Percentiles rank a stretch among this genome's conserved stretches.
Conservation (phyloP, 305 asterid genomes). For the Fraxinus greggii region DNA sequence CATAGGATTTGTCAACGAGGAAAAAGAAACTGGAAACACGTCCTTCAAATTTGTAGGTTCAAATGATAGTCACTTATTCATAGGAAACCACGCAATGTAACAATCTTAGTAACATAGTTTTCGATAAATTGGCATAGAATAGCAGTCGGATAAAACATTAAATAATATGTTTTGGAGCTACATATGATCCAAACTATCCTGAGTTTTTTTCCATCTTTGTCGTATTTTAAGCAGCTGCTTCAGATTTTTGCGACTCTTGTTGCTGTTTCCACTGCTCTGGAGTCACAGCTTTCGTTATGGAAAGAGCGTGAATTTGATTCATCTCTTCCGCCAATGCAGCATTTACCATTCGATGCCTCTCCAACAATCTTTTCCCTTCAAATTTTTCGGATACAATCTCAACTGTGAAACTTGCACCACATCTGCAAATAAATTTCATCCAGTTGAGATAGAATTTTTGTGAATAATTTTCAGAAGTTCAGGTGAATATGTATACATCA, state of each 20-base stretch:
- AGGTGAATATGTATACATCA: neutral
- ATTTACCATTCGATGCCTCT: conserved; percentile 87
- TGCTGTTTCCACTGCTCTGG: conserved; percentile 80
- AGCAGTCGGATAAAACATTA: neutral
- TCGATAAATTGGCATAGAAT: neutral
- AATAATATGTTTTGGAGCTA: neutral
- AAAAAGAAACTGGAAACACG: neutral
- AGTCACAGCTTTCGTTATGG: conserved; percentile 72
- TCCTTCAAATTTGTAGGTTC: neutral
- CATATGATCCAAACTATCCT: neutral
- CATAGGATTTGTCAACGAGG: neutral
- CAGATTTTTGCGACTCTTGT: conserved; percentile 50
- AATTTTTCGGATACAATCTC: conserved; percentile 71
- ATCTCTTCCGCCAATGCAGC: conserved; percentile 70
- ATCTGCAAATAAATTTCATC: conserved; percentile 34
- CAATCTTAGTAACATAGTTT: neutral
- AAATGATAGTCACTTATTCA: neutral
- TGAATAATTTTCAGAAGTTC: conserved; percentile 3
- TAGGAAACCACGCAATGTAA: neutral
- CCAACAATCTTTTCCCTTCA: conserved; percentile 81
- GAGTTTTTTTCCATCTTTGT: neutral
- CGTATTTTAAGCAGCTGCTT: conserved; percentile 41
- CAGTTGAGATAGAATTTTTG: neutral
- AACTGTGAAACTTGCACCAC: conserved; percentile 78
- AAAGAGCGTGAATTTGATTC: conserved; percentile 85